These are phyloP conservation scores for Paraconiothyrium brasiliense DNA, from an alignment of 2,329 filamentous ascomycete species.

Conservation along the genomic window DNA sequence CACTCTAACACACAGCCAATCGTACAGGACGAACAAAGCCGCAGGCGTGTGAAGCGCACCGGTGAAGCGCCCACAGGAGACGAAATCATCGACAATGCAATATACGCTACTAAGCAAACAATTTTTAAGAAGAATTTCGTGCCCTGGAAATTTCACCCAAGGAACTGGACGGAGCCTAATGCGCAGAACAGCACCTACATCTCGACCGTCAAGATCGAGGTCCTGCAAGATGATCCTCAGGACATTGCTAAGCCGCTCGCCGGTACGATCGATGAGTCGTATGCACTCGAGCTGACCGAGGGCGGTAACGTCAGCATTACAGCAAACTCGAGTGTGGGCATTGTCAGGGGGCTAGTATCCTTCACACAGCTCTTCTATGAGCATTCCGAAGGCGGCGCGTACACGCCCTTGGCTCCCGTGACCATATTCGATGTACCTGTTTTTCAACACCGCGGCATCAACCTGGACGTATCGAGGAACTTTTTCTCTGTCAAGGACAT, in stretches of 20 bases:
- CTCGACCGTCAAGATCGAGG: slow-evolving; percentile 68
- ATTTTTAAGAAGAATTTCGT: slow-evolving; percentile 76
- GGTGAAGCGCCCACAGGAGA: slow-evolving; percentile 56
- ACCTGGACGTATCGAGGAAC: slow-evolving; percentile 79
- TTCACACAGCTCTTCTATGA: slow-evolving; percentile 83
- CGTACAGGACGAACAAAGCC: slow-evolving; percentile 24
- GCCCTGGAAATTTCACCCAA: slow-evolving; percentile 79
- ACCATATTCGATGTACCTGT: slow-evolving; percentile 76
- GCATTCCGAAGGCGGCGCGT: slow-evolving; percentile 69
- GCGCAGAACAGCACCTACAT: slow-evolving; percentile 61
- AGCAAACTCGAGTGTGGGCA: slow-evolving; percentile 72
- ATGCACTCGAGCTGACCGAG: slow-evolving; percentile 69
- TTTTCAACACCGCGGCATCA: slow-evolving; percentile 80
- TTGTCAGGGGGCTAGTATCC: slow-evolving; percentile 77
- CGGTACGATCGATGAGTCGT: slow-evolving; percentile 78
- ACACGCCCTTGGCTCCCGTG: slow-evolving; percentile 77
- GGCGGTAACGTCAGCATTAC: slow-evolving; percentile 69
- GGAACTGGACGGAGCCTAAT: slow-evolving; percentile 71
- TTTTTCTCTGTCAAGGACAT: slow-evolving; percentile 75
- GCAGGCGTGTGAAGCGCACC: slow-evolving; percentile 22
- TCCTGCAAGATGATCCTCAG: slow-evolving; percentile 64
- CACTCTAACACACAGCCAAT: slow-evolving; percentile 29
- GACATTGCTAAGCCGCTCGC: slow-evolving; percentile 68
- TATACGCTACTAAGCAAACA: slow-evolving; percentile 65
- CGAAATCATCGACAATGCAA: slow-evolving; percentile 57